Percentiles rank a stretch among this genome's conserved stretches.
Evolutionary conservation across 2,329 filamentous ascomycete species (phyloP).

Genomic region (Parastagonospora avenae): DNA sequence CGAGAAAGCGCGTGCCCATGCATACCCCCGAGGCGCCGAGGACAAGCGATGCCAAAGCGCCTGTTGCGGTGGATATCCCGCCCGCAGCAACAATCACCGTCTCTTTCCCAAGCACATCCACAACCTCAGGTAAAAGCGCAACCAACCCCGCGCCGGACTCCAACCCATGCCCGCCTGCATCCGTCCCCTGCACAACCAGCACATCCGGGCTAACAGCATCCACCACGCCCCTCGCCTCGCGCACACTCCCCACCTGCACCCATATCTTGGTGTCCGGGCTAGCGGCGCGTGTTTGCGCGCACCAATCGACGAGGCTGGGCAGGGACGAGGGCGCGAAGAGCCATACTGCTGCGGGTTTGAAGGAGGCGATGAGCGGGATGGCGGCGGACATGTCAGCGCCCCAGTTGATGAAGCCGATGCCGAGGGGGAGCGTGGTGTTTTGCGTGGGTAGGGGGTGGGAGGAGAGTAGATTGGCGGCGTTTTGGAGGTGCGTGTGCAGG

Average conservation of each 20-base stretch:
- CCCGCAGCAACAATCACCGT: constrained; percentile 62
- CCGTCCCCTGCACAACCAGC: constrained; percentile 66
- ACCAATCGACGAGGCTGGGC: constrained; percentile 43
- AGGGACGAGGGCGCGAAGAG: constrained; percentile 60
- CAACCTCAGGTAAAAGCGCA: constrained; percentile 63
- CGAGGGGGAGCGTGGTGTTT: constrained; percentile 54
- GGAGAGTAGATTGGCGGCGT: constrained; percentile 27
- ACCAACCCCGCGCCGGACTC: constrained; percentile 60
- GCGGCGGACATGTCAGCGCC: constrained; percentile 51
- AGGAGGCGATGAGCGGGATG: constrained; percentile 57
- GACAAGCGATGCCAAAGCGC: constrained; percentile 60
- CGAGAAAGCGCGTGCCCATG: constrained; percentile 69
- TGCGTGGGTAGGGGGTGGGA: constrained; percentile 8
- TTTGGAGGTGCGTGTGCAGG: constrained; percentile 36
- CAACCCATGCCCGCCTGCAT: constrained; percentile 69
- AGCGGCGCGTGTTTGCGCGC: constrained; percentile 32
- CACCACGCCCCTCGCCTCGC: constrained; percentile 58
- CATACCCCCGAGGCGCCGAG: constrained; percentile 60
- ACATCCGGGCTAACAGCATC: constrained; percentile 58
- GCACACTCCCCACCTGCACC: constrained; percentile 66
- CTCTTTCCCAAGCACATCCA: constrained; percentile 52
- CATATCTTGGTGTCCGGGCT: constrained; percentile 56
- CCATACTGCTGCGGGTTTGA: constrained; percentile 67
- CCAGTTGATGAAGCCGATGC: constrained; percentile 67
- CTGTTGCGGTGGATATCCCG: constrained; percentile 63